These are phyloP conservation scores for Xylariales sp. DNA, from an alignment of 2,329 filamentous ascomycete genomes.

Conservation along the genomic window DNA sequence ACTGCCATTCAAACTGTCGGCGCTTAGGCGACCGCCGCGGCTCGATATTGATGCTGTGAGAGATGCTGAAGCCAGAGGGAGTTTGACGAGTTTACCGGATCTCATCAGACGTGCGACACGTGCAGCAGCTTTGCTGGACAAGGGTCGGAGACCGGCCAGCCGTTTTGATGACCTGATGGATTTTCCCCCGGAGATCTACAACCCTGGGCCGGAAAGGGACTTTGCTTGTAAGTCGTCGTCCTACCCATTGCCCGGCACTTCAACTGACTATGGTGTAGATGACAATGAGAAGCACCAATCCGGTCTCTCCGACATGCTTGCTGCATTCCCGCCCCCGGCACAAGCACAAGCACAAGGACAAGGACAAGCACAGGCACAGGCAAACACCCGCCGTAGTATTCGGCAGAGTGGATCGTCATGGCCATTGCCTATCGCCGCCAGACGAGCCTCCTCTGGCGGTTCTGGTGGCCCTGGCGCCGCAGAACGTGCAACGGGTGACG, in stretches of 20 bases:
- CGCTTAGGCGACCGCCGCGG: conserved; percentile 61
- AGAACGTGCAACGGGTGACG: neutral
- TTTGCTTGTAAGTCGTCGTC: conserved; percentile 36
- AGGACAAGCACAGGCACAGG: conserved; percentile 11
- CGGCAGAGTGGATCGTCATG: conserved; percentile 45
- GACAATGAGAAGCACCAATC: conserved; percentile 42
- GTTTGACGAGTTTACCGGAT: conserved; percentile 86
- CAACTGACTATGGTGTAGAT: conserved; percentile 22
- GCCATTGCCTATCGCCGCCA: conserved; percentile 37
- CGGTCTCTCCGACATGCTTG: conserved; percentile 60
- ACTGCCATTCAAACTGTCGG: conserved; percentile 43
- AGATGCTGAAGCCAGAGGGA: conserved; percentile 78
- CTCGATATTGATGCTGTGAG: conserved; percentile 79
- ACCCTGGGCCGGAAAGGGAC: conserved; percentile 34
- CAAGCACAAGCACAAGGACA: conserved; percentile 22
- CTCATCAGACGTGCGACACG: conserved; percentile 84
- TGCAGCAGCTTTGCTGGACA: conserved; percentile 82
- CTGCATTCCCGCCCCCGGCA: conserved; percentile 59
- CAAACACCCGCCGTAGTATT: conserved; percentile 34
- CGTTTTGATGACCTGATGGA: conserved; percentile 51
- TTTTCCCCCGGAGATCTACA: conserved; percentile 41
- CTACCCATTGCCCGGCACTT: conserved; percentile 8
- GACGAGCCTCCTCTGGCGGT: conserved; percentile 18
- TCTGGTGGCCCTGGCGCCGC: conserved; percentile 6
- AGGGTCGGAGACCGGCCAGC: conserved; percentile 63